A percentile compares a stretch with the other conserved stretches of the same genome.
phyloP scores from a whole-genome alignment of 2,329 filamentous ascomycete genomes.

The Fusarium foetens region DNA sequence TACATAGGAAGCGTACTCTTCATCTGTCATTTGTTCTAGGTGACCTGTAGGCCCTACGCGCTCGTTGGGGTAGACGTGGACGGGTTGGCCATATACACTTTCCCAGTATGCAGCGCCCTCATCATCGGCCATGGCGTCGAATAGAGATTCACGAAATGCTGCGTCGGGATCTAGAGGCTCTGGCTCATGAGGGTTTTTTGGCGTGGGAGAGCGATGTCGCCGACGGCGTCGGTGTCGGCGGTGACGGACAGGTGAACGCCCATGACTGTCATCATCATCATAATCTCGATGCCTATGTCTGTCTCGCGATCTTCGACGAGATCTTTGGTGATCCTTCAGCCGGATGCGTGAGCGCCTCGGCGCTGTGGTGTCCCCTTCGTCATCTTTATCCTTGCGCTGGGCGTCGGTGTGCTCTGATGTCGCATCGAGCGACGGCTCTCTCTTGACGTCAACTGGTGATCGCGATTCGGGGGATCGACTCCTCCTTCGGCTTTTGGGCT shows the following conservation, averaged over 20 bases:
- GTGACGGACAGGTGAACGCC: slow-evolving; percentile 42
- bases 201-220: slow-evolving; percentile 57
- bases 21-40: slow-evolving; percentile 88
- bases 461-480: slow-evolving; percentile 17
- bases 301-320: slow-evolving; percentile 41
- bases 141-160: slow-evolving; percentile 92
- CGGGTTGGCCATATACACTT: slow-evolving; percentile 93
- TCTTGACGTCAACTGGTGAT: slow-evolving; percentile 9
- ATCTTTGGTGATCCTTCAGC: slow-evolving; percentile 47
- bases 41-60: slow-evolving; percentile 59
- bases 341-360: slow-evolving; percentile 49
- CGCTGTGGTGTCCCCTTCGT: slow-evolving; percentile 34
- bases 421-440: slow-evolving; percentile 6
- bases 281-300: slow-evolving; percentile 21
- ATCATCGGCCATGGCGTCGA: slow-evolving; percentile 96
- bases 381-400: slow-evolving; percentile 28
- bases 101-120: slow-evolving; percentile 97
- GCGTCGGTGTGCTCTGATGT: slow-evolving; percentile 11
- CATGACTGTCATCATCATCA: slow-evolving; percentile 38
- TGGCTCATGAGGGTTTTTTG: slow-evolving; percentile 58
- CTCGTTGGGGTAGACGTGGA: slow-evolving; percentile 77
- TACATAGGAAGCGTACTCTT: slow-evolving; percentile 90
- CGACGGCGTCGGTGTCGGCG: slow-evolving; percentile 48
- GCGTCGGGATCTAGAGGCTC: slow-evolving; percentile 71
- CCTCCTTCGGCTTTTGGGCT: slow-evolving; percentile 14